Conservation (phyloP, 2,329 filamentous ascomycete species). For the Apiospora hydei region DNA sequence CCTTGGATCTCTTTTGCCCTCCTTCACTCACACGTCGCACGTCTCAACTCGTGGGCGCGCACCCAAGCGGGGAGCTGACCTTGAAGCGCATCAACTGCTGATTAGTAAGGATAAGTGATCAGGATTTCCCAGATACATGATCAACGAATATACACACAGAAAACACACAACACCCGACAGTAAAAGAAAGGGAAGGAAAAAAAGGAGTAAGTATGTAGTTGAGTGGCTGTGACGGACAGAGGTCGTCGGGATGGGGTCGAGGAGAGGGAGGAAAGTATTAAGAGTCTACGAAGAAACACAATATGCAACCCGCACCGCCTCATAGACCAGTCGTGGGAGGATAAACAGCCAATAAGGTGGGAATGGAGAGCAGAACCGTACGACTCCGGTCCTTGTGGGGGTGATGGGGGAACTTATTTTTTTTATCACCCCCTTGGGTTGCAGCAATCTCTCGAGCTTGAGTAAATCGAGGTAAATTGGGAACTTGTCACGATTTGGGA, state of each 20-base stretch:
- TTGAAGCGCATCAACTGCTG: conserved; percentile 41
- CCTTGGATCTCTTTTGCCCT: conserved; percentile 27
- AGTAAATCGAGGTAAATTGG: conserved; percentile 27
- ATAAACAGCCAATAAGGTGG: conserved; percentile 21
- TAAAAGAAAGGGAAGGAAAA: conserved; percentile 30
- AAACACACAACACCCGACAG: not conserved
- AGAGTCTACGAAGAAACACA: conserved; percentile 23
- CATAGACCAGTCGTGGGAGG: conserved; percentile 22
- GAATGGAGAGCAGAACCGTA: conserved; percentile 23
- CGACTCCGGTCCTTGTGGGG: conserved; percentile 25
- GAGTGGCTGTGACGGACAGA: conserved; percentile 11
- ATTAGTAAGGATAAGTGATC: conserved; percentile 28
- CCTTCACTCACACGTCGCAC: conserved; percentile 33
- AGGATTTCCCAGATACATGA: conserved; percentile 26
- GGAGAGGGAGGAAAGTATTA: conserved; percentile 24
- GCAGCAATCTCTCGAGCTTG: conserved; percentile 25
- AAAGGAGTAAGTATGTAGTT: conserved; percentile 23
- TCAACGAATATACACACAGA: conserved; percentile 24
- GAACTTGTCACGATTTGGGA: conserved; percentile 20
- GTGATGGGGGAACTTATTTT: conserved; percentile 28
- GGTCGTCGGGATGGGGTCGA: conserved; percentile 2
- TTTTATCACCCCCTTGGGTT: conserved; percentile 25
- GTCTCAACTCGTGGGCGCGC: conserved; percentile 25
- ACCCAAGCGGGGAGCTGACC: conserved; percentile 32
- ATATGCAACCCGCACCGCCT: conserved; percentile 27